Evolutionary conservation across 2,329 filamentous ascomycete genomes (phyloP).

Genomic region (Cladosporium colombiae): DNA sequence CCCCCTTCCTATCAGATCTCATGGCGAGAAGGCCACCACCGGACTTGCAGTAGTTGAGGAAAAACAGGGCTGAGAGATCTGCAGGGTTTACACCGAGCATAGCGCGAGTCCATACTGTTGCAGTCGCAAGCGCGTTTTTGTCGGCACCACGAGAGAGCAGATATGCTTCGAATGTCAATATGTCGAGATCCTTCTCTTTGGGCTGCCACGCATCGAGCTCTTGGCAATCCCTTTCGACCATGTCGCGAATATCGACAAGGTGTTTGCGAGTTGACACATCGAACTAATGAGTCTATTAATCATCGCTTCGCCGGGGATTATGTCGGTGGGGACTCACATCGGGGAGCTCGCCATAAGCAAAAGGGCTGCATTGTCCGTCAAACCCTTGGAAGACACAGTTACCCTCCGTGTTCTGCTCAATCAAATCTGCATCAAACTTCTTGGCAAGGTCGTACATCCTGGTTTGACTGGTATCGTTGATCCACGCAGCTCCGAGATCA

Average conservation of each 20-base stretch:
- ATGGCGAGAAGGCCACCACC: slow-evolving; percentile 56
- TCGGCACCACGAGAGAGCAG: slow-evolving; percentile 37
- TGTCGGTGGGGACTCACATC: slow-evolving; percentile 24
- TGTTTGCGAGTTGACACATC: slow-evolving; percentile 28
- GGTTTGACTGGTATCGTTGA: slow-evolving; percentile 58
- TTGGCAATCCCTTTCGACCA: slow-evolving; percentile 44
- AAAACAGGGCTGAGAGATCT: slow-evolving; percentile 55
- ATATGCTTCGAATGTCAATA: slow-evolving; percentile 44
- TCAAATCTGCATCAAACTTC: slow-evolving; percentile 46
- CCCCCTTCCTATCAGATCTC: slow-evolving; percentile 54
- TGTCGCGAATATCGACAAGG: slow-evolving; percentile 39
- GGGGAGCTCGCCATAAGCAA: slow-evolving; percentile 39
- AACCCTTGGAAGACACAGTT: slow-evolving; percentile 46
- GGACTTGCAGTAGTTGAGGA: slow-evolving; percentile 58
- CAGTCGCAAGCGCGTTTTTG: slow-evolving; percentile 40
- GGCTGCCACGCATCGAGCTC: slow-evolving; percentile 32
- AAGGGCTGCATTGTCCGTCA: slow-evolving; percentile 37
- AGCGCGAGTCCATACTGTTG: slow-evolving; percentile 50
- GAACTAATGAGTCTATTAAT: slow-evolving; percentile 25
- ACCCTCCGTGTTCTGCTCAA: slow-evolving; percentile 53
- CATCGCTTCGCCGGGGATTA: neutral
- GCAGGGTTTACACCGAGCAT: slow-evolving; percentile 54
- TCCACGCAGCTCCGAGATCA: slow-evolving; percentile 61
- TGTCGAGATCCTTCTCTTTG: slow-evolving; percentile 36
- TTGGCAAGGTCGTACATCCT: slow-evolving; percentile 47